A percentile compares a stretch with the other conserved stretches of the same genome.
Conservation (phyloP, 2,329 filamentous ascomycete genomes). For the Camptophora hylomeconis region DNA sequence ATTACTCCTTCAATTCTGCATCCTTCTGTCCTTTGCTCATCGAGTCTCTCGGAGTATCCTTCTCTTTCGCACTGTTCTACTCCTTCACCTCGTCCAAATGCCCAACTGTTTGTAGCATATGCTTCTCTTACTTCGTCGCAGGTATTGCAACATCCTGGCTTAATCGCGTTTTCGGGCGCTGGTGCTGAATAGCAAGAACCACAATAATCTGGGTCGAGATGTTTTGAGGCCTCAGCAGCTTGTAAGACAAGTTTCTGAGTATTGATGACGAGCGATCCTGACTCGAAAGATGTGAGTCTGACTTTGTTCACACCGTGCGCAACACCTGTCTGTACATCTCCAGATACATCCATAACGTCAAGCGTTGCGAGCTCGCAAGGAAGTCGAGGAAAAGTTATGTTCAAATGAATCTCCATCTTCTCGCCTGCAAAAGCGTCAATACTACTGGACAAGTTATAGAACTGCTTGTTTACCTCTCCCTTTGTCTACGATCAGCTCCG, state of each 20-base stretch:
- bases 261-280: conserved; percentile 68
- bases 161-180: conserved; percentile 55
- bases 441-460: conserved; percentile 2
- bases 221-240: conserved; percentile 54
- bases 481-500: conserved; percentile 92
- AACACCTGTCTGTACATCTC: conserved; percentile 89
- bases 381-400: conserved; percentile 85
- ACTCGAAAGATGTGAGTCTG: conserved; percentile 55
- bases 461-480: conserved; percentile 59
- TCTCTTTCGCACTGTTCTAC: conserved; percentile 94
- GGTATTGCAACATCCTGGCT: conserved; percentile 89
- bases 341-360: conserved; percentile 98
- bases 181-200: conserved; percentile 83
- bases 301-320: conserved; percentile 89
- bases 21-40: conserved; percentile 78
- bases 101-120: conserved; percentile 81
- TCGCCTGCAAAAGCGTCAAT: conserved; percentile 47
- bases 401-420: conserved; percentile 98
- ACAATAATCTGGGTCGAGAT: conserved; percentile 86
- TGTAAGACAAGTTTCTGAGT: conserved; percentile 56
- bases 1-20: conserved; percentile 87
- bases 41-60: conserved; percentile 80
- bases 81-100: conserved; percentile 79
- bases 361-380: conserved; percentile 92
- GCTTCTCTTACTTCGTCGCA: conserved; percentile 95